A percentile compares a stretch with the other conserved stretches of the same genome.
These are phyloP conservation scores for Aspergillus tanneri DNA, from an alignment of 2,329 filamentous ascomycete species.

Conservation along the genomic window DNA sequence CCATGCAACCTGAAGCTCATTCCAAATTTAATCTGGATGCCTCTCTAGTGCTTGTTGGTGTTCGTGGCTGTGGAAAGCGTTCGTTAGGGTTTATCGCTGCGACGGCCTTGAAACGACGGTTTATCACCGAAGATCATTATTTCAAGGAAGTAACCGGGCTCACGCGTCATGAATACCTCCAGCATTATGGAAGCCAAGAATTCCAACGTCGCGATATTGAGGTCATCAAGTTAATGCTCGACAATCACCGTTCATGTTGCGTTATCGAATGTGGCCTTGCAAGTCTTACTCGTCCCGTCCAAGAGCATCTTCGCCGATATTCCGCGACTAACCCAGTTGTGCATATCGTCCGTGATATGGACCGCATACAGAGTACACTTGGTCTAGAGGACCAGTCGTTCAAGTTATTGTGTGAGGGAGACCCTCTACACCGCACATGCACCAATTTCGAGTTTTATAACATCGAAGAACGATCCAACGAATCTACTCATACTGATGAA, in stretches of 20 bases:
- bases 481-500: constrained; percentile 24
- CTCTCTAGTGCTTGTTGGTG: constrained; percentile 44
- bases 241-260: constrained; percentile 43
- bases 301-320: constrained; percentile 42
- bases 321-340: constrained; percentile 42
- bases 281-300: constrained; percentile 43
- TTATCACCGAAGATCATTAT: constrained; percentile 47
- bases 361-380: constrained; percentile 41
- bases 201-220: constrained; percentile 46
- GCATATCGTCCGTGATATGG: constrained; percentile 44
- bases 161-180: constrained; percentile 44
- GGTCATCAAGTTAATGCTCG: constrained; percentile 44
- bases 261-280: constrained; percentile 47
- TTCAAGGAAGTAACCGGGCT: constrained; percentile 44
- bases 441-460: constrained; percentile 52
- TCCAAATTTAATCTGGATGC: constrained; percentile 39
- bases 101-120: constrained; percentile 43
- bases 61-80: constrained; percentile 46
- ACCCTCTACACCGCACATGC: constrained; percentile 48
- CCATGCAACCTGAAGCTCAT: constrained; percentile 7
- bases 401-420: constrained; percentile 45
- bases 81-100: constrained; percentile 46
- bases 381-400: constrained; percentile 46
- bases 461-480: constrained; percentile 44
- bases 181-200: constrained; percentile 40